A percentile compares a stretch with the other conserved stretches of the same genome.
Conservation (phyloP, 371 early-diverging fungal genomes). For the Circinella minor region DNA sequence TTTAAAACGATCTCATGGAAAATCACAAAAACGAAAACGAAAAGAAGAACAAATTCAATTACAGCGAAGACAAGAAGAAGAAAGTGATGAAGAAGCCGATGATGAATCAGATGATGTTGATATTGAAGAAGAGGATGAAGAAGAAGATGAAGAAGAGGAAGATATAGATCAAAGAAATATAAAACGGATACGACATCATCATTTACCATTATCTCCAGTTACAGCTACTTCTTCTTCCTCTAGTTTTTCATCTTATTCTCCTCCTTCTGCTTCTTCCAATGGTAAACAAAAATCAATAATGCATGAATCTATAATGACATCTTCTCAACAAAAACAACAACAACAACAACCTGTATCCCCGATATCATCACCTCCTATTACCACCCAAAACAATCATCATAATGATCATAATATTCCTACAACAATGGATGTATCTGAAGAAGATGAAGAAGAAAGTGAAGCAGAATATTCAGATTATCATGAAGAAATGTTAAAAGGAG, state of each 20-base stretch:
- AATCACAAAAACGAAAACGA: not conserved
- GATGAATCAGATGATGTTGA: not conserved
- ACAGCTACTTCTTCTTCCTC: slow-evolving; percentile 20
- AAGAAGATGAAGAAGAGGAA: not conserved
- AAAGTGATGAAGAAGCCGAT: slow-evolving; percentile 11
- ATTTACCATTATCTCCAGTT: slow-evolving; percentile 20
- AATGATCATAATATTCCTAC: slow-evolving; percentile 2
- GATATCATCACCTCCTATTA: too few relatives aligned
- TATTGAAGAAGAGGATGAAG: slow-evolving; percentile 3
- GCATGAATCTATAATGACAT: slow-evolving; percentile 14
- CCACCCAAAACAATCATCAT: not conserved
- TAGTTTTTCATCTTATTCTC: slow-evolving; percentile 19
- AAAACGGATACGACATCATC: slow-evolving; percentile 24
- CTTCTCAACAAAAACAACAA: slow-evolving; percentile 11
- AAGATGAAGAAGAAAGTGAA: slow-evolving; percentile 46
- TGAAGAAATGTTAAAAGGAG: slow-evolving; percentile 63
- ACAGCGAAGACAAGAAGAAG: not conserved
- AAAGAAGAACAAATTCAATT: not conserved
- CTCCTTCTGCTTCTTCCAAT: slow-evolving; percentile 24
- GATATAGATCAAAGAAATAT: slow-evolving; percentile 2
- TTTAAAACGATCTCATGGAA: not conserved
- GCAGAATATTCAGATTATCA: slow-evolving; percentile 59
- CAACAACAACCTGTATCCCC: not conserved
- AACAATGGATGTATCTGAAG: slow-evolving; percentile 13
- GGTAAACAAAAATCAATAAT: not conserved